Percentiles rank a stretch among this genome's conserved stretches.
These are phyloP conservation scores for Mycena galericulata DNA, from an alignment of 768 basidiomycete genomes.

Conservation along the genomic window DNA sequence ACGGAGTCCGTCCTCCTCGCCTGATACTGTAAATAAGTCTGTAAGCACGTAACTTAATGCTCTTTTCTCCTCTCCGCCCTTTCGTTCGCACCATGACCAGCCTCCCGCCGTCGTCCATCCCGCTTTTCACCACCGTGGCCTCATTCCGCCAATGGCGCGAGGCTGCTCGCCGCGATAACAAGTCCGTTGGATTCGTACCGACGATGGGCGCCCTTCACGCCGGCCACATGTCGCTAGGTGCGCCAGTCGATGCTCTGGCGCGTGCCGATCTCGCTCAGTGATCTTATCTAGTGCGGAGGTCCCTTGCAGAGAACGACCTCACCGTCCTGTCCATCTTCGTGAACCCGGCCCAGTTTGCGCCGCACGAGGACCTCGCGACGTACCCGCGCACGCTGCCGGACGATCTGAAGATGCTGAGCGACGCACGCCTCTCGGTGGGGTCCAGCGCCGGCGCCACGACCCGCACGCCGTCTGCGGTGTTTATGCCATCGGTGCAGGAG, in stretches of 20 bases:
- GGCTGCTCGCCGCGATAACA: constrained; percentile 64
- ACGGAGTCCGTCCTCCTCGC: neutral
- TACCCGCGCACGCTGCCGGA: constrained; percentile 89
- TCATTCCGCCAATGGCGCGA: constrained; percentile 81
- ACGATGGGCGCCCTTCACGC: constrained; percentile 98
- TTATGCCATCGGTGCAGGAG: constrained; percentile 80
- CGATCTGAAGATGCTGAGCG: constrained; percentile 75
- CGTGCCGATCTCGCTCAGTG: neutral
- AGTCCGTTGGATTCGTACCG: constrained; percentile 92
- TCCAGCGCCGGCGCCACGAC: constrained; percentile 31
- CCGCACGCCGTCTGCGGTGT: constrained; percentile 75
- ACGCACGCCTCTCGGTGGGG: constrained; percentile 46
- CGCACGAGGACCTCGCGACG: constrained; percentile 90
- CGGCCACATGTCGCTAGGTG: constrained; percentile 93
- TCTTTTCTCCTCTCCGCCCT: constrained; percentile 8
- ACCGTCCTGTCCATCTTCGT: constrained; percentile 98
- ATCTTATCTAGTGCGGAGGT: constrained; percentile 73
- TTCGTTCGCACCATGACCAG: constrained; percentile 24
- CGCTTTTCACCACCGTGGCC: constrained; percentile 68
- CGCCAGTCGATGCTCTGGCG: constrained; percentile 41
- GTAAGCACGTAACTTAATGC: constrained; percentile 7
- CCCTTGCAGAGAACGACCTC: constrained; percentile 81
- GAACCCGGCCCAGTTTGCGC: constrained; percentile 97
- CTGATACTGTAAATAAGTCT: too few relatives aligned
- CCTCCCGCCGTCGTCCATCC: constrained; percentile 54